Evolutionary conservation across 495 filamentous ascomycete genomes (phyloP).

Genomic region (Pyrenula aspistea): DNA sequence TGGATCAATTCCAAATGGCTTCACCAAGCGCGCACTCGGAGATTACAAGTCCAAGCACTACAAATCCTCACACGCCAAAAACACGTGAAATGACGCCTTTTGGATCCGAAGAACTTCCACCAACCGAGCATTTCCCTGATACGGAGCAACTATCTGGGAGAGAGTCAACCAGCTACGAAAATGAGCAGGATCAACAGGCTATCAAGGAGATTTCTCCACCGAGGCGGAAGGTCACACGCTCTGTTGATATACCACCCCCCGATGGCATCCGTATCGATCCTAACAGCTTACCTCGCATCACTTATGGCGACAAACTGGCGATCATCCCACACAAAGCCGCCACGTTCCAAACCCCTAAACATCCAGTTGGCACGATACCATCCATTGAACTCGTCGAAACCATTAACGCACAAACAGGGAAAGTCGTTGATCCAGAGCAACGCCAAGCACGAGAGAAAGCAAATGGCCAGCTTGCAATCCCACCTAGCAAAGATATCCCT

Average conservation of each 20-base stretch:
- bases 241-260: background rate
- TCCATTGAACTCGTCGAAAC: constrained; percentile 27
- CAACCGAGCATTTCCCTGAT: constrained; percentile 1
- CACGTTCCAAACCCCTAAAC: background rate
- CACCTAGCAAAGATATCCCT: background rate
- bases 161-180: constrained; percentile 5
- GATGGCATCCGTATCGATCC: background rate
- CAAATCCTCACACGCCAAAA: constrained; percentile 21
- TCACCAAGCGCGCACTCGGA: constrained; percentile 29
- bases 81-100: constrained; percentile 22
- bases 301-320: background rate
- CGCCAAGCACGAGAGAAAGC: constrained; percentile 1
- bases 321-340: background rate
- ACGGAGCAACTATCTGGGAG: constrained; percentile 1
- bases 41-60: constrained; percentile 12
- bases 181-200: background rate
- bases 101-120: constrained; percentile 9
- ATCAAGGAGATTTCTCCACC: background rate
- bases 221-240: background rate
- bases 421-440: constrained; percentile 15
- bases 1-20: constrained; percentile 56
- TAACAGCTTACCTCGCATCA: background rate
- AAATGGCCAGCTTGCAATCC: background rate
- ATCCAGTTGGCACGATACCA: constrained; percentile 1
- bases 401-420: constrained; percentile 29